Evolutionary conservation across 1,284 basidiomycete species (phyloP), one percentile per base, ranked within the genome.

Genomic region (Rhodotorula sp.): DNA sequence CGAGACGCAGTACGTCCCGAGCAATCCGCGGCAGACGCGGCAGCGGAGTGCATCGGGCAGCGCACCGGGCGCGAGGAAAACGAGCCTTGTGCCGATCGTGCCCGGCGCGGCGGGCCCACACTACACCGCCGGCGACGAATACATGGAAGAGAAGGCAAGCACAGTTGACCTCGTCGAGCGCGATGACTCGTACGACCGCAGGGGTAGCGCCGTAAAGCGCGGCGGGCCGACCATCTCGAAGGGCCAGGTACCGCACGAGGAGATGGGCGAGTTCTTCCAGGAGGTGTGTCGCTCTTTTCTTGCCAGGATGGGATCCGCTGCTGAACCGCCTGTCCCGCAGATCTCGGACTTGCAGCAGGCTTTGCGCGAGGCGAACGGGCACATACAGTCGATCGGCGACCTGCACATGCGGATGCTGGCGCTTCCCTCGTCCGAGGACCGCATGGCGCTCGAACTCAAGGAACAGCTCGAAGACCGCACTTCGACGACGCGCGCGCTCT

Each of bases 341-440:
- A 62, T 79, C 41, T 74, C 72, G 21, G 64, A 67, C 46, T 69
- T 79, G 10, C 76, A 76, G 37, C 55, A 73, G 13, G 63, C 64
- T 2, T 25, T 78, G 9, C 70, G 70, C 15, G 73, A 76, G 34
- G 69, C 75, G 27, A 75, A 76, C 51, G 60, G 64, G 22, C 41
- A 61, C 57, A 73, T 79, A 44, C 61, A 67, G 21, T 46, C 69
- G 19, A 69, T 79, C 36, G 64, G 71, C n/a, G 64, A 71, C 46
- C 67, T 78, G 10, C 77, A 78, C 58, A 59, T 44, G 17, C 72
- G 78, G 17, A 63, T 72, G n/a, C 55, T 78, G 32, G 65, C 71
- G 3, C 57, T 69, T 3, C 71, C 76, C 5, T 76, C 76, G 0
- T 67, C 73, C 29, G 75, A 73, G 17, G 75, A 74, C 21, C 66